Evolutionary conservation across 2,329 filamentous ascomycete genomes (phyloP), one percentile per base, ranked within the genome.

Genomic region (Gnomoniopsis sp.): DNA sequence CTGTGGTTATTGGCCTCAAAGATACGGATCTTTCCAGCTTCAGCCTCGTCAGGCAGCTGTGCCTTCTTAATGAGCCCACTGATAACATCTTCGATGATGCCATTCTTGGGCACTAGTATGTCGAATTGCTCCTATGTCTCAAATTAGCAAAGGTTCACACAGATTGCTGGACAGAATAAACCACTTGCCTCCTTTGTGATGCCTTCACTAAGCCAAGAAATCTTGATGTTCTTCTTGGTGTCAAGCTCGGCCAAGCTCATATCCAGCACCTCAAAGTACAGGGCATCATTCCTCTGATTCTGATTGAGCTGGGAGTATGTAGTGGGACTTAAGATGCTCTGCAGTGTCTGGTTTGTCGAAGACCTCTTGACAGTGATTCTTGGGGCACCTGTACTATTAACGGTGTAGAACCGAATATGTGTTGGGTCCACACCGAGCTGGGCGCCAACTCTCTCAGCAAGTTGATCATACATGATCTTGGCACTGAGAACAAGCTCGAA

Each of bases 191-290:
- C 93, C 77, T 97, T 98, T 12, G 86, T 86, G 63, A 98, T 88
- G 47, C 95, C 95, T 63, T 99, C 95, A 44, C 88, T 89, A 49
- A 99, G 78, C 86, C 89, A 93, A 1, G 81, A 90, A 50, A 99
- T 76, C 72, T 90, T 93, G 63, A 98, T 77, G 58, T 79, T 85
- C 78, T 96, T 97, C 78, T 96, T 95, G 58, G 90, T 95, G 69
- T 99, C 95, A 47, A 96, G 81, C 72, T 99, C 96, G 23, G 90
- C 89, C 49, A 99, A 76, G 67, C 91, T 96, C 79, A 97, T 96
- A 63, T 99, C 95, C 44, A 99, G 77, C 30, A 98, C 85, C 72
- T 99, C 95, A 69, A 93, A 99, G 72, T 88, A 98, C 54, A 99
- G 79, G 1, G 88, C 85, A 72, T 98, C 93, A 21, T 82, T 76